Percentiles rank a stretch among this genome's conserved stretches.
Conservation (phyloP, 495 filamentous ascomycete species). For the Aspergillus bertholletiae region DNA sequence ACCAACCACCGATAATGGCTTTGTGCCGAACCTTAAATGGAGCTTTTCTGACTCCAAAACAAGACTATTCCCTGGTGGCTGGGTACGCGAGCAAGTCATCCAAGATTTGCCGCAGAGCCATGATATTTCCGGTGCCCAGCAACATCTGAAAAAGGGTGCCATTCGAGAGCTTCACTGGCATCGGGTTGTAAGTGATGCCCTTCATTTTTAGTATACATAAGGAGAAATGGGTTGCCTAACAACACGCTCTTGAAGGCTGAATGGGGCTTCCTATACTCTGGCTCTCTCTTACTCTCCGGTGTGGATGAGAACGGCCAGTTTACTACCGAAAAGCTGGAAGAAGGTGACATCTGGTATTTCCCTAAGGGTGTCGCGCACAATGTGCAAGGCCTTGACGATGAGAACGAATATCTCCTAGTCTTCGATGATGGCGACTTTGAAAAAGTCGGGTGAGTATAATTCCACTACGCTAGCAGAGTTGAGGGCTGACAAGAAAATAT, state of each 20-base stretch:
- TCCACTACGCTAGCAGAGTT: too few relatives aligned
- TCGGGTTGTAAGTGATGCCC: slow-evolving; percentile 52
- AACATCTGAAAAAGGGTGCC: slow-evolving; percentile 60
- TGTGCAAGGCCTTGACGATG: slow-evolving; percentile 52
- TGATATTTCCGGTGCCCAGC: slow-evolving; percentile 60
- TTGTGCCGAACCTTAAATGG: slow-evolving; percentile 62
- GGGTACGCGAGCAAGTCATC: slow-evolving; percentile 62
- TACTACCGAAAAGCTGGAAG: slow-evolving; percentile 50
- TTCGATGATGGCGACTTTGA: slow-evolving; percentile 61
- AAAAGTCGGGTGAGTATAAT: slow-evolving; percentile 32
- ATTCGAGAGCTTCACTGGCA: slow-evolving; percentile 67
- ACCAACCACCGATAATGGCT: slow-evolving; percentile 55
- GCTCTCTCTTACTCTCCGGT: slow-evolving; percentile 53
- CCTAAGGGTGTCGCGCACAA: slow-evolving; percentile 62
- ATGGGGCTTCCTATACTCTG: slow-evolving; percentile 61
- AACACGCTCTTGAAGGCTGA: slow-evolving; percentile 44
- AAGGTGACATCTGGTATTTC: slow-evolving; percentile 67
- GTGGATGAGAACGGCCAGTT: slow-evolving; percentile 58
- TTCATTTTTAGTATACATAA: too few relatives aligned
- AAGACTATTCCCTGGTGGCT: slow-evolving; percentile 56
- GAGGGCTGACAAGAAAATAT: too few relatives aligned
- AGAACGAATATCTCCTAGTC: slow-evolving; percentile 63
- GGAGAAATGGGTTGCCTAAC: neutral
- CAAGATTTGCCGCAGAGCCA: slow-evolving; percentile 55
- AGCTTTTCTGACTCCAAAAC: slow-evolving; percentile 62